A percentile compares a stretch with the other conserved stretches of the same genome.
These are phyloP conservation scores for Juglanconis sp. DNA, from an alignment of 2,329 filamentous ascomycete species.

Conservation along the genomic window DNA sequence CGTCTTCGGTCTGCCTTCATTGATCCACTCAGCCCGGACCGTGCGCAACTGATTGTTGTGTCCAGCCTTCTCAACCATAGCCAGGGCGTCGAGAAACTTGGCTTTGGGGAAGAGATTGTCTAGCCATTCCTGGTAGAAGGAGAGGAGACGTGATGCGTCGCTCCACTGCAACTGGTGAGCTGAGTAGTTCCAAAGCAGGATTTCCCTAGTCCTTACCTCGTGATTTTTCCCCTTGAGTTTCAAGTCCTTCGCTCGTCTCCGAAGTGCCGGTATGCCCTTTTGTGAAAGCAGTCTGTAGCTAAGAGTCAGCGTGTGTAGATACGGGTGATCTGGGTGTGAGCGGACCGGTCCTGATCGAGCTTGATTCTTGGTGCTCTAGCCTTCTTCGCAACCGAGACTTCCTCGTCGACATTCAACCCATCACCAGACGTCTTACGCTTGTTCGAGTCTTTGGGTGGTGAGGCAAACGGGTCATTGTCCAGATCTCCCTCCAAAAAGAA, in stretches of 20 bases:
- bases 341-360: slow-evolving; percentile 74
- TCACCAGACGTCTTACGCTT: slow-evolving; percentile 46
- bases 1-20: slow-evolving; percentile 62
- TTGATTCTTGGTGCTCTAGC: slow-evolving; percentile 72
- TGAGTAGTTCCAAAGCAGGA: too few relatives aligned
- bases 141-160: slow-evolving; percentile 76
- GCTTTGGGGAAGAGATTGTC: slow-evolving; percentile 94
- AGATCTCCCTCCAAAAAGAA: slow-evolving; percentile 63
- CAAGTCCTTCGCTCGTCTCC: slow-evolving; percentile 66
- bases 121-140: slow-evolving; percentile 94
- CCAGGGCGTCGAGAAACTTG: slow-evolving; percentile 83
- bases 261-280: slow-evolving; percentile 78
- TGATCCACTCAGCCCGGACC: slow-evolving; percentile 78
- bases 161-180: slow-evolving; percentile 58
- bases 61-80: slow-evolving; percentile 89
- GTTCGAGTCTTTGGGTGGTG: slow-evolving; percentile 44
- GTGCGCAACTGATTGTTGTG: slow-evolving; percentile 76
- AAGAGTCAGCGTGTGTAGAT: slow-evolving; percentile 15
- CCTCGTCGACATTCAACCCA: slow-evolving; percentile 77
- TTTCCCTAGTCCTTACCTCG: slow-evolving; percentile 56
- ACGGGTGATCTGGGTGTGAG: not conserved
- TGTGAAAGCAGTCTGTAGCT: slow-evolving; percentile 70
- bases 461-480: slow-evolving; percentile 44
- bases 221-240: slow-evolving; percentile 91
- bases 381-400: slow-evolving; percentile 77